Conservation (phyloP, 2,329 filamentous ascomycete genomes). For the Aspergillus pseudoviridinutans region DNA sequence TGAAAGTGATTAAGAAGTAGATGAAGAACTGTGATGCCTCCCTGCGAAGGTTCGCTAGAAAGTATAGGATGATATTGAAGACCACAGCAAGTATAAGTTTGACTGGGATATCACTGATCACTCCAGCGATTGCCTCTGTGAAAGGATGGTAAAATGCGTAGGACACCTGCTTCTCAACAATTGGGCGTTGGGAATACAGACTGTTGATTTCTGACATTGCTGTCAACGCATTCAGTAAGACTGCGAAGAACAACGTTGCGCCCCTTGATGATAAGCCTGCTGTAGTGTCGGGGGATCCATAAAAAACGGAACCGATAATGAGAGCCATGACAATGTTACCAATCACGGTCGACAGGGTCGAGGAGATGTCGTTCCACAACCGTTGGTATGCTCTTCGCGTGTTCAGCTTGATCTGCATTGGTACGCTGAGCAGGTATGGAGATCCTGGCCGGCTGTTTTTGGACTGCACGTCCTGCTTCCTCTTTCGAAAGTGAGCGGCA, state of each 20-base stretch:
- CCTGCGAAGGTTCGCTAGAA: slow-evolving; percentile 74
- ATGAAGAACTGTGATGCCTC: slow-evolving; percentile 78
- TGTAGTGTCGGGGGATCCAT: slow-evolving; percentile 62
- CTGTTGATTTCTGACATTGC: slow-evolving; percentile 41
- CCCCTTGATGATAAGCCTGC: slow-evolving; percentile 71
- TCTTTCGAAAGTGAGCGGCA: slow-evolving; percentile 28
- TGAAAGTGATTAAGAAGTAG: slow-evolving; percentile 73
- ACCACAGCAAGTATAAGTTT: slow-evolving; percentile 67
- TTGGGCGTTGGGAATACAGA: slow-evolving; percentile 21
- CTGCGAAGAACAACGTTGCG: slow-evolving; percentile 77
- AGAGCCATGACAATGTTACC: slow-evolving; percentile 71
- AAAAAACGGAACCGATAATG: slow-evolving; percentile 76
- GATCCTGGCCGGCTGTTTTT: slow-evolving; percentile 57
- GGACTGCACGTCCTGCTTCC: slow-evolving; percentile 35
- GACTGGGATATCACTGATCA: slow-evolving; percentile 56
- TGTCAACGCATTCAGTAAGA: slow-evolving; percentile 78
- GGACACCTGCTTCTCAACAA: slow-evolving; percentile 28
- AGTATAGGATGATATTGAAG: slow-evolving; percentile 80
- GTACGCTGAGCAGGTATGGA: slow-evolving; percentile 74
- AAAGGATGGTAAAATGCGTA: slow-evolving; percentile 29
- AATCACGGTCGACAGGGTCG: slow-evolving; percentile 60
- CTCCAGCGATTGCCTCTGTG: slow-evolving; percentile 12
- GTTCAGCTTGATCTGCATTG: slow-evolving; percentile 69
- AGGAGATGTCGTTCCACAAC: slow-evolving; percentile 67
- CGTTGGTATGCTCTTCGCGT: slow-evolving; percentile 74